Evolutionary conservation across 2,329 filamentous ascomycete species (phyloP), one percentile per base, ranked within the genome.

Genomic region (Biscogniauxia marginata): DNA sequence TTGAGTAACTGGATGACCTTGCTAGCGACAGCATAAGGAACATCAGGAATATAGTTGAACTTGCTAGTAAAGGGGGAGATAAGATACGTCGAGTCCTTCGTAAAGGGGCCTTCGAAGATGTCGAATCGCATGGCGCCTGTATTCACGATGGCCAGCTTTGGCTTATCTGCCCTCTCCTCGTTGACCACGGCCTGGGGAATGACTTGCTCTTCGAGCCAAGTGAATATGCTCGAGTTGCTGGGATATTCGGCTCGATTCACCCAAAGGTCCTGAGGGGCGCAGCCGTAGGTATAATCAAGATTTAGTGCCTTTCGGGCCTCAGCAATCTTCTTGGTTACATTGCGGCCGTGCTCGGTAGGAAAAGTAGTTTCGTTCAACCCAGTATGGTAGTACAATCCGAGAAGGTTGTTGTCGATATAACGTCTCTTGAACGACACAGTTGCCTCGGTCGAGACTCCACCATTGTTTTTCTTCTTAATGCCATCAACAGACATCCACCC

Each of bases 321-420:
- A 5, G 83, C 70, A 59, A 98, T 96, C 68, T 84, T 80, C 19
- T 77, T 73, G 46, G 86, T 91, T 11, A 92, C 88, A 53, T 89
- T 87, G 51, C 79, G 81, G 18, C 93, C 93, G 48, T 87, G 81
- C 13, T 86, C 77, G 0, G 93, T 97, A 1, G 84, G 81, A 68
- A 98, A 98, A 0, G 85, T 88, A 0, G 83, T 79, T 16, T 82
- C 78, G 64, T 93, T 86, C 24, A 89, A 83, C 0, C 84, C 84
- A 2, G 89, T 90, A 71, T 98, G 93, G 66, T 95, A 83, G 65
- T 93, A 83, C 57, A 96, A 81, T 1, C 92, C 95, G 59, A 85
- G 89, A 0, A 97, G 79, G 65, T 98, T 98, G 75, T 93, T 97
- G 74, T 98, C 93, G 58, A 98, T 93, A 73, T 97, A 98, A 57